Evolutionary conservation across 179 eudicot species (phyloP), one percentile per base, ranked within the genome.

Genomic region (Vitellaria paradoxa): DNA sequence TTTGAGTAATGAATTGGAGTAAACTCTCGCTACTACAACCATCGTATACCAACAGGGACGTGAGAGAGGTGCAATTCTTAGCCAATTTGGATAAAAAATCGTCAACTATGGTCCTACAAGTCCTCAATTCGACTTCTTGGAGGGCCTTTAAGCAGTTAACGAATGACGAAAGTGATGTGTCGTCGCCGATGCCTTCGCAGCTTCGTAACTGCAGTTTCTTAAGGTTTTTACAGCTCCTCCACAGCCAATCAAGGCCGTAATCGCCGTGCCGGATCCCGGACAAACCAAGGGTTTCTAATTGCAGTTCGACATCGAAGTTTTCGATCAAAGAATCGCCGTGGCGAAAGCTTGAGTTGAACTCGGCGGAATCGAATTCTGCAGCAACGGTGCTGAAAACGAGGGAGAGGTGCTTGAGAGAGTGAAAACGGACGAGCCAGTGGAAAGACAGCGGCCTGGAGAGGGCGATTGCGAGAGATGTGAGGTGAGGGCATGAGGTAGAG

Each of bases 111-210:
- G 80, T 56, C 77, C 93, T 74, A 45, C 88, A 89, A 49, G 83
- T 79, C 66, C 85, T 81, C 62, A 89, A 82, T 65, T 91, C 93
- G n/a, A 89, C 76, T 75, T 89, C 91, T 55, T 79, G 74, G 24
- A 91, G 81, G 10, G 65, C 68, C 8, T 56, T 71, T 17, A 86
- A 55, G 62, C 80, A 66, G 49, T 55, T 60, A 0, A 81, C 10
- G 37, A 90, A 86, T 0, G 73, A 75, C 7, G 84, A 77, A 72
- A 80, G 69, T 0, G 84, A 86, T 15, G 85, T 64, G 49, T 83
- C 80, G 72, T 85, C 88, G 0, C 91, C 93, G 0, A 89, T 70
- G 5, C 87, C 84, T 63, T 83, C 88, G 65, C 96, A 91, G 84
- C 86, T 79, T 59, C 78, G 69, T 10, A 91, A 80, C 70, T 75